These are phyloP conservation scores for Juglanconis sp. DNA, from an alignment of 2,329 filamentous ascomycete genomes.

Conservation along the genomic window DNA sequence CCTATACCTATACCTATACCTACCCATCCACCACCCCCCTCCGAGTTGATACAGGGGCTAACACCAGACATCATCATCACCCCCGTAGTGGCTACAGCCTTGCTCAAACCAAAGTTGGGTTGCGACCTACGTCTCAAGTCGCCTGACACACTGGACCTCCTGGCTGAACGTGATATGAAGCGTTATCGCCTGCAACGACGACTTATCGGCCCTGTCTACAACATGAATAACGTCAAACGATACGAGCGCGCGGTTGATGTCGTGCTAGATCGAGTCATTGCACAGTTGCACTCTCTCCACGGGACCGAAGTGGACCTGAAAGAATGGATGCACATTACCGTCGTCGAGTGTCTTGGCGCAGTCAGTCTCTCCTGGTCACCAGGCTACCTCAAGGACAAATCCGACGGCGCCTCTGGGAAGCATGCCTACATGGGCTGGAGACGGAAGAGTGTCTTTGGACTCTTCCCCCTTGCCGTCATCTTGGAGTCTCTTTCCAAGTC, in stretches of 20 bases:
- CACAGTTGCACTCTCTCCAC: slow-evolving; percentile 33
- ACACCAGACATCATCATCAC: neutral
- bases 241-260: slow-evolving; percentile 39
- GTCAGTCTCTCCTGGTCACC: slow-evolving; percentile 52
- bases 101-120: slow-evolving; percentile 41
- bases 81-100: slow-evolving; percentile 41
- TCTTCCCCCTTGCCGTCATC: slow-evolving; percentile 43
- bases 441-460: slow-evolving; percentile 49
- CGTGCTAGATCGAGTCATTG: slow-evolving; percentile 34
- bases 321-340: slow-evolving; percentile 56
- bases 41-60: neutral
- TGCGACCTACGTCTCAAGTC: slow-evolving; percentile 33
- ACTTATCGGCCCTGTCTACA: slow-evolving; percentile 47
- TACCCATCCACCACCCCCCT: neutral
- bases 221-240: slow-evolving; percentile 38
- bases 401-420: slow-evolving; percentile 44
- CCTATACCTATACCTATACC: too few relatives aligned
- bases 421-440: slow-evolving; percentile 51
- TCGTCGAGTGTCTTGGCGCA: slow-evolving; percentile 49
- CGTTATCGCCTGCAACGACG: slow-evolving; percentile 48
- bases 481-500: slow-evolving; percentile 35
- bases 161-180: slow-evolving; percentile 44
- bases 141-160: slow-evolving; percentile 46
- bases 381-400: slow-evolving; percentile 39
- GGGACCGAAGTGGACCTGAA: slow-evolving; percentile 44